Conservation (phyloP, 140 eudicot genomes). For the Anethum foeniculum region DNA sequence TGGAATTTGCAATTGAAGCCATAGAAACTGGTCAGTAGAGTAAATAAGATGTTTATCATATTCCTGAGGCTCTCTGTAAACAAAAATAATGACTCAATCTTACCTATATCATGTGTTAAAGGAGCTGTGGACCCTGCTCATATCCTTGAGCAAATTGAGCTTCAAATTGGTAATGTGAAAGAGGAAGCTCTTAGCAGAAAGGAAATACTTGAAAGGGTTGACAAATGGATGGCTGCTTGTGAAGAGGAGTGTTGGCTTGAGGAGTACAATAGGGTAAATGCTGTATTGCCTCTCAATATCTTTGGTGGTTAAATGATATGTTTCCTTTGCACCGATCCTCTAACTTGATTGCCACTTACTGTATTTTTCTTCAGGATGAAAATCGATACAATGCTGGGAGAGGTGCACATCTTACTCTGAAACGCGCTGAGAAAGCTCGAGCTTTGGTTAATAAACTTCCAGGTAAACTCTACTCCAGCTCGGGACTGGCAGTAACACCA, state of each 20-base stretch:
- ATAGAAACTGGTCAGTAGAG: conserved; percentile 57
- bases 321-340: conserved; percentile 9
- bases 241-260: conserved; percentile 97
- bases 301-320: not conserved
- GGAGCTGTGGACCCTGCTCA: conserved; percentile 73
- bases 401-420: conserved; percentile 80
- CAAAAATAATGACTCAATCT: not conserved
- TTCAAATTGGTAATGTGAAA: conserved; percentile 58
- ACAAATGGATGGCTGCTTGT: conserved; percentile 85
- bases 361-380: conserved; percentile 51
- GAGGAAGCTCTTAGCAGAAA: conserved; percentile 81
- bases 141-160: conserved; percentile 79
- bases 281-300: not conserved
- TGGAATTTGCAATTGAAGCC: conserved; percentile 44
- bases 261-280: conserved; percentile 67
- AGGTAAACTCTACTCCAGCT: conserved; percentile 31
- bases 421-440: conserved; percentile 95
- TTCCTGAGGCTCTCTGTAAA: not conserved
- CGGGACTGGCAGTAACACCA: not conserved
- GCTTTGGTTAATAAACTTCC: conserved; percentile 71
- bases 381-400: conserved; percentile 94
- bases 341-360: conserved; percentile 8
- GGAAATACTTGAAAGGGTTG: conserved; percentile 82
- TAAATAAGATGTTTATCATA: not conserved
- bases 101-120: conserved; percentile 12